phyloP scores from a whole-genome alignment of 768 basidiomycete genomes.

The Tricholoma sp. region DNA sequence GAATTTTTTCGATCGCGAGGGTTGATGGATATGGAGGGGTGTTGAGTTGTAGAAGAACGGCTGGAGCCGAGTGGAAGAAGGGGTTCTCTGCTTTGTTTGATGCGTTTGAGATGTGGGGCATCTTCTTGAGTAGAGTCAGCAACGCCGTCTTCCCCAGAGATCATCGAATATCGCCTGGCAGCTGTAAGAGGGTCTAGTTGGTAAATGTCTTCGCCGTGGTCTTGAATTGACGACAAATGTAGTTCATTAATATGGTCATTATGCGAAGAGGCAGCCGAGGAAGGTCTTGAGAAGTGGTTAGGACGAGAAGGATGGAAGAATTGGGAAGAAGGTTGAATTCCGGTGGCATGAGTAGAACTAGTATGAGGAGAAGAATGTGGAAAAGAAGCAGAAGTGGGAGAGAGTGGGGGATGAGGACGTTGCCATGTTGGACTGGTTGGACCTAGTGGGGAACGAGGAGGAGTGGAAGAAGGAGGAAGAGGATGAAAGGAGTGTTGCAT shows the following conservation, averaged over 20 bases:
- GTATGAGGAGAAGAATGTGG: slow-evolving; percentile 17
- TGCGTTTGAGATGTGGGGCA: slow-evolving; percentile 28
- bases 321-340: slow-evolving; percentile 72
- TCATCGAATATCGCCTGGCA: slow-evolving; percentile 7
- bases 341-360: slow-evolving; percentile 59
- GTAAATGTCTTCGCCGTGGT: not conserved
- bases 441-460: not conserved
- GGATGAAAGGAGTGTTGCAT: no score
- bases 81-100: slow-evolving; percentile 69
- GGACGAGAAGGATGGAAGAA: slow-evolving; percentile 75
- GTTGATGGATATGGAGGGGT: slow-evolving; percentile 16
- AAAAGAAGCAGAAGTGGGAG: slow-evolving; percentile 3
- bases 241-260: slow-evolving; percentile 14
- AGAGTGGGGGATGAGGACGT: no score
- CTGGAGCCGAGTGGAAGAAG: slow-evolving; percentile 53
- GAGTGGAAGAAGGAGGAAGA: not conserved
- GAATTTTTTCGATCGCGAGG: slow-evolving; percentile 1
- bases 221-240: not conserved
- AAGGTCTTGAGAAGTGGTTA: slow-evolving; percentile 37
- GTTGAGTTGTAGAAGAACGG: slow-evolving; percentile 13
- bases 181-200: no score
- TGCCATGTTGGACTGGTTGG: no score
- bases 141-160: slow-evolving; percentile 7
- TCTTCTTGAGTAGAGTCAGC: slow-evolving; percentile 6
- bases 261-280: slow-evolving; percentile 22